phyloP scores from a whole-genome alignment of 495 filamentous ascomycete species.

The Bombardia bombarda region DNA sequence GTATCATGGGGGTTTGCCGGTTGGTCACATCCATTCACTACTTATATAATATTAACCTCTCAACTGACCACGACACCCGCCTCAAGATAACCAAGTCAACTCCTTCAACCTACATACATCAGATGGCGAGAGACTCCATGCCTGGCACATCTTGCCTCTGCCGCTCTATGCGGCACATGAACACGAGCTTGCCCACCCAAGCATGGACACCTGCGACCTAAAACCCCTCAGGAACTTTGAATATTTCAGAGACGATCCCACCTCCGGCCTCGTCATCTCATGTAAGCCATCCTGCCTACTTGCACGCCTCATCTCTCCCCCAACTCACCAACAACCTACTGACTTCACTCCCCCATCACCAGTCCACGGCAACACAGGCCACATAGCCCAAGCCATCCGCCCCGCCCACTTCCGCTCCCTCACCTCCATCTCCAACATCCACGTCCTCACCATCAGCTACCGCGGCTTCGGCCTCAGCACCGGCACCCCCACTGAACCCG shows the following conservation, averaged over 20 bases:
- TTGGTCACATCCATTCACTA: slow-evolving; percentile 28
- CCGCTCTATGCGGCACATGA: slow-evolving; percentile 53
- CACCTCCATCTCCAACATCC: slow-evolving; percentile 47
- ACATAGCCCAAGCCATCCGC: slow-evolving; percentile 54
- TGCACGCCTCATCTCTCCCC: no score
- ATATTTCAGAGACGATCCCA: slow-evolving; percentile 54
- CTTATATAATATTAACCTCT: background rate
- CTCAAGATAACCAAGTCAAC: slow-evolving; percentile 57
- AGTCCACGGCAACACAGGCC: slow-evolving; percentile 54
- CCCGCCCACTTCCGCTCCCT: slow-evolving; percentile 56
- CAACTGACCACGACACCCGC: background rate
- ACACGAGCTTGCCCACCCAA: slow-evolving; percentile 38
- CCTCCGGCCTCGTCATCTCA: slow-evolving; percentile 52
- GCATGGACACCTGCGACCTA: slow-evolving; percentile 47
- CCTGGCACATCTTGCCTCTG: slow-evolving; percentile 69
- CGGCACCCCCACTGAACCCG: slow-evolving; percentile 71
- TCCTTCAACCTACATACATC: slow-evolving; percentile 54
- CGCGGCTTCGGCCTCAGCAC: slow-evolving; percentile 81
- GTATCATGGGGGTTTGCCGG: slow-evolving; percentile 79
- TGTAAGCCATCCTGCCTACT: slow-evolving; percentile 22
- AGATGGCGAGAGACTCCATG: slow-evolving; percentile 51
- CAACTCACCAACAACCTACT: background rate
- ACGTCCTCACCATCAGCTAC: slow-evolving; percentile 72
- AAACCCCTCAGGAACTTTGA: slow-evolving; percentile 48
- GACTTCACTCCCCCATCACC: background rate